Evolutionary conservation across 2,329 filamentous ascomycete species (phyloP).

Genomic region (Cercospora canescens): DNA sequence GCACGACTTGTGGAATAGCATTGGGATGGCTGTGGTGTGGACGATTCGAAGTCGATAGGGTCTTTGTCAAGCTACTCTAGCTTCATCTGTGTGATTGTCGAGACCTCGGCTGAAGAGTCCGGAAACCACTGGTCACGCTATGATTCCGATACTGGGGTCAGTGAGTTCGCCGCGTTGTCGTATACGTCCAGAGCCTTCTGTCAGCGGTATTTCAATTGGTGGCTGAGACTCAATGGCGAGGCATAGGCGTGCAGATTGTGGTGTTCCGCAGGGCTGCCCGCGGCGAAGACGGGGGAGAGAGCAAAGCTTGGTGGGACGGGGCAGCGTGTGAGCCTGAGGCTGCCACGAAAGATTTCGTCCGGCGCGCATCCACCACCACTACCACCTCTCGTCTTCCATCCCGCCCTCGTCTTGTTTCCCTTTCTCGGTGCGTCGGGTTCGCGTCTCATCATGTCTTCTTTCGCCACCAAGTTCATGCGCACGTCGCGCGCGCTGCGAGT

Average conservation of each 20-base stretch:
- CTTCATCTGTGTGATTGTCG: slow-evolving; percentile 9
- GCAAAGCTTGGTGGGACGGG: background rate
- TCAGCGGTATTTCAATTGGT: background rate
- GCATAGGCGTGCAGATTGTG: background rate
- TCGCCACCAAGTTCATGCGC: slow-evolving; percentile 80
- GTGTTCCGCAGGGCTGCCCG: background rate
- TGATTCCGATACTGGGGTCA: background rate
- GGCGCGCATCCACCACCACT: background rate
- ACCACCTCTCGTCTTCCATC: slow-evolving; percentile 6
- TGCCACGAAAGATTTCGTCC: background rate
- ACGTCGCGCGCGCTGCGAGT: slow-evolving; percentile 72
- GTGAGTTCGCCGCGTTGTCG: background rate
- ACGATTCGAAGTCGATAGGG: background rate
- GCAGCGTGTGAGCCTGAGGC: background rate
- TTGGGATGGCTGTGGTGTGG: slow-evolving; percentile 31
- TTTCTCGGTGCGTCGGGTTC: slow-evolving; percentile 10
- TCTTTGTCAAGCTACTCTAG: slow-evolving; percentile 14
- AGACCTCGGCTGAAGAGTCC: slow-evolving; percentile 14
- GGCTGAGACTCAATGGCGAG: background rate
- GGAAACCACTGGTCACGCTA: background rate
- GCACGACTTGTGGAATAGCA: slow-evolving; percentile 48
- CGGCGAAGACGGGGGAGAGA: slow-evolving; percentile 6
- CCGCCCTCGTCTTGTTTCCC: slow-evolving; percentile 5
- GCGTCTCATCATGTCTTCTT: slow-evolving; percentile 61
- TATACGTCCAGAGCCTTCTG: background rate